These are phyloP conservation scores for Claviceps humidiphila DNA, from an alignment of 2,329 filamentous ascomycete species.

Conservation along the genomic window DNA sequence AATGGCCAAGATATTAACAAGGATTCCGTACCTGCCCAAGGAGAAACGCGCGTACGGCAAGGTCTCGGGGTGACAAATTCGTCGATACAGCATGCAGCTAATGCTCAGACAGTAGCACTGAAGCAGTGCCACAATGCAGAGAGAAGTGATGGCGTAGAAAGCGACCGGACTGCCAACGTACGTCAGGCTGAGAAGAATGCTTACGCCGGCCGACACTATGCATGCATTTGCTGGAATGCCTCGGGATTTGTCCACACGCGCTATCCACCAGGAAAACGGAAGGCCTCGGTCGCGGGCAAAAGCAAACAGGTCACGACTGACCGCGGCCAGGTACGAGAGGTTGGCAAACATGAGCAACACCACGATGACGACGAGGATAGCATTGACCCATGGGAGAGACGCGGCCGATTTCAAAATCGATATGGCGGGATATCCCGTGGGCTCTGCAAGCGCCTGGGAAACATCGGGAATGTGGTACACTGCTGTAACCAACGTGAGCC, in stretches of 20 bases:
- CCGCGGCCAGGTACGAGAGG: slow-evolving; percentile 4
- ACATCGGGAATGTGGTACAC: slow-evolving; percentile 6
- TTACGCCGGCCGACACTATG: slow-evolving; percentile 2
- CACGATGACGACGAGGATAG: slow-evolving; percentile 2
- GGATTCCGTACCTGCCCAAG: slow-evolving; percentile 7
- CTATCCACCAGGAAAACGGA: background rate
- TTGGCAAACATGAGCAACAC: slow-evolving; percentile 5
- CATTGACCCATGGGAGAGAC: slow-evolving; percentile 6
- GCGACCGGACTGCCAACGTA: slow-evolving; percentile 9
- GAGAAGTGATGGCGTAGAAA: slow-evolving; percentile 9
- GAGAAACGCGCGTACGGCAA: slow-evolving; percentile 6
- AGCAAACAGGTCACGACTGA: slow-evolving; percentile 4
- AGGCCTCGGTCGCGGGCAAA: slow-evolving; percentile 6
- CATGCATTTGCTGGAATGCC: slow-evolving; percentile 8
- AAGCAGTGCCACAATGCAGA: slow-evolving; percentile 6
- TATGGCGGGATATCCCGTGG: slow-evolving; percentile 6
- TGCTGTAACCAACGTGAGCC: slow-evolving; percentile 2
- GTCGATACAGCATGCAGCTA: slow-evolving; percentile 8
- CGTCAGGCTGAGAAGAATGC: slow-evolving; percentile 5
- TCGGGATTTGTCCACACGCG: background rate
- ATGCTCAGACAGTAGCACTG: slow-evolving; percentile 9
- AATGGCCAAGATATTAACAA: slow-evolving; percentile 5
- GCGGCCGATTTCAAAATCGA: slow-evolving; percentile 4
- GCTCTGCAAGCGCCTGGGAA: slow-evolving; percentile 1
- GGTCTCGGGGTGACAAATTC: slow-evolving; percentile 5